Percentiles rank a stretch among this genome's conserved stretches.
phyloP scores from a whole-genome alignment of 495 filamentous ascomycete genomes.

The Aspergillus ostianus region DNA sequence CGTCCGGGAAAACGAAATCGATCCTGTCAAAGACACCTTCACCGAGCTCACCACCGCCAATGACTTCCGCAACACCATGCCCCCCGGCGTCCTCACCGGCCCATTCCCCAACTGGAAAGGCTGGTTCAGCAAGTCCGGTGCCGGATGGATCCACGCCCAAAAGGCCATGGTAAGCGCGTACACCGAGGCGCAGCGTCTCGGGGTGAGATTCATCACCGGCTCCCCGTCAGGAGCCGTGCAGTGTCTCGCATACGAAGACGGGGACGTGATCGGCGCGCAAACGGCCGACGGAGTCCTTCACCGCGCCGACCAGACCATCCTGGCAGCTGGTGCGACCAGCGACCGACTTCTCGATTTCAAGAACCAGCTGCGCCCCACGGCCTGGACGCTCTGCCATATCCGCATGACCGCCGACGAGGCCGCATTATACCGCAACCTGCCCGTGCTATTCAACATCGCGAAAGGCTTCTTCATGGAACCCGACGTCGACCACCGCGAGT shows the following conservation, averaged over 20 bases:
- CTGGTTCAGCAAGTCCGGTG: slow-evolving; percentile 38
- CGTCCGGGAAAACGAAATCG: slow-evolving; percentile 35
- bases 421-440: slow-evolving; percentile 40
- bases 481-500: slow-evolving; percentile 45
- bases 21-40: slow-evolving; percentile 27
- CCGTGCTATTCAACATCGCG: slow-evolving; percentile 51
- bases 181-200: slow-evolving; percentile 42
- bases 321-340: slow-evolving; percentile 48
- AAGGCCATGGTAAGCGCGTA: slow-evolving; percentile 46
- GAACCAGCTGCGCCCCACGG: slow-evolving; percentile 51
- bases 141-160: slow-evolving; percentile 52
- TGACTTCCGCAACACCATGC: slow-evolving; percentile 52
- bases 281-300: slow-evolving; percentile 37
- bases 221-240: slow-evolving; percentile 34
- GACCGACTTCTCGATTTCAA: slow-evolving; percentile 49
- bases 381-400: slow-evolving; percentile 54
- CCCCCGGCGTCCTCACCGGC: slow-evolving; percentile 48
- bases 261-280: slow-evolving; percentile 35
- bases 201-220: slow-evolving; percentile 45
- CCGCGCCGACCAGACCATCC: slow-evolving; percentile 38
- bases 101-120: slow-evolving; percentile 52
- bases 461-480: slow-evolving; percentile 59
- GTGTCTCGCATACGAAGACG: slow-evolving; percentile 30
- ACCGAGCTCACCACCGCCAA: slow-evolving; percentile 31
- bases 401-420: slow-evolving; percentile 45